Base-by-base conservation (phyloP, 495 filamentous ascomycete species). In the Hypoxylon lenormandii region DNA sequence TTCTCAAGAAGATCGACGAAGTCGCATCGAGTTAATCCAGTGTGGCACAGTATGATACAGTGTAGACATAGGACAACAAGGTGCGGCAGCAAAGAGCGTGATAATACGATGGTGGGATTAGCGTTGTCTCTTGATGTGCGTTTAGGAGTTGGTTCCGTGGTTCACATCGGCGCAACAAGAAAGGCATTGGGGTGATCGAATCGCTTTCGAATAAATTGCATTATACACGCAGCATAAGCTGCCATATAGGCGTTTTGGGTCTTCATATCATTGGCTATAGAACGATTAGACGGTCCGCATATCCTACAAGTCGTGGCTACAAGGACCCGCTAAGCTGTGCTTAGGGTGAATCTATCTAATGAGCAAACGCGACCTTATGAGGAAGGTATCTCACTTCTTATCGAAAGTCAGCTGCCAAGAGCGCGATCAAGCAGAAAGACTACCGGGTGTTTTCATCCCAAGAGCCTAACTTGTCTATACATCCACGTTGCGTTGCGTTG, bases 1-100 rank as follows among this genome's bases (percentile, higher is more conserved):
- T 78, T 13, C 57, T 80, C 13, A 43, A 74, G 58, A 80, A 78
- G 33, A 82, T 83, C 65, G 63, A 75, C 45, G 69, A 73, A 23
- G 47, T 49, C 65, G 52, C 58, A 48, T 72, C 49, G 19, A 61
- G 72, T 67, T 69, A 56, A 47, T 63, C 52, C 33, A 18, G 28
- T 22, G 53, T 26, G 23, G 46, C 16, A 53, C 19, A 28, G 5
- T 19, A 26, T 5, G 38, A 36, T 16, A 19, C 22, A 57, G 36
- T 15, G 26, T 49, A 13, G 13, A 15, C 46, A 49, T 63, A 28
- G 16, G 28, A 40, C n/a, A 56, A 42, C 45, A 36, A 43, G 30
- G n/a, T 30, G 50, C 49, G 37, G 43, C 8, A 11, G 16, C 53
- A n/a, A 62, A 22, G 10, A 23, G 47, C 13, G 28, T 30, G 38